A percentile compares a stretch with the other conserved stretches of the same genome.
Evolutionary conservation across 2,329 filamentous ascomycete genomes (phyloP).

Genomic region (Microcera coccophila): DNA sequence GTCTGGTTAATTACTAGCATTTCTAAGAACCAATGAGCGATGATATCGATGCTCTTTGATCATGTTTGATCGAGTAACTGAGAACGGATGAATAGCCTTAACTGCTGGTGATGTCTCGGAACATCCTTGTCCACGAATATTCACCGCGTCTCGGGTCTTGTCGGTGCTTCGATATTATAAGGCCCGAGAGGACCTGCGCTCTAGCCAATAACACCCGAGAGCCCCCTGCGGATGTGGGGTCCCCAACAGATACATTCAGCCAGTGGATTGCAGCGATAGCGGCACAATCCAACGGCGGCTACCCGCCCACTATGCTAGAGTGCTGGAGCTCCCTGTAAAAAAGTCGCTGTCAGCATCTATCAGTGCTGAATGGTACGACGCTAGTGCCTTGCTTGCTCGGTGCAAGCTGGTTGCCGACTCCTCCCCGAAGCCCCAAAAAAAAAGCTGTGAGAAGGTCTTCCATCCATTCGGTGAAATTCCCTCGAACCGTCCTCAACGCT

Average conservation of each 20-base stretch:
- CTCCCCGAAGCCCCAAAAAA: slow-evolving; percentile 25
- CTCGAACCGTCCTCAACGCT: slow-evolving; percentile 25
- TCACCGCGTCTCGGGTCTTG: no score
- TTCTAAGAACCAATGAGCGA: not conserved
- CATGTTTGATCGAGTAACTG: no score
- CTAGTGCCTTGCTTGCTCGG: slow-evolving; percentile 25
- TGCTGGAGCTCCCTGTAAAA: not conserved
- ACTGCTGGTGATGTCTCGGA: no score
- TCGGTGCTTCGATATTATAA: slow-evolving; percentile 1
- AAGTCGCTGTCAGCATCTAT: no score
- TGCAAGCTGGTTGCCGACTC: slow-evolving; percentile 26
- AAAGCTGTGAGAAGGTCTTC: slow-evolving; percentile 26
- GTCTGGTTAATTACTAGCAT: slow-evolving; percentile 1
- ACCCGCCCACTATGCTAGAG: no score
- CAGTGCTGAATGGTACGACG: not conserved
- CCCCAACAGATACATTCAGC: no score
- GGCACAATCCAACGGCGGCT: not conserved
- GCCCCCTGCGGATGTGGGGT: no score
- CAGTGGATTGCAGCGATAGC: not conserved
- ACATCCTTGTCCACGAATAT: no score
- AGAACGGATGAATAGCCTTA: no score
- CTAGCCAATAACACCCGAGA: not conserved
- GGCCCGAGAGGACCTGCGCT: not conserved
- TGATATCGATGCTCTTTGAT: no score
- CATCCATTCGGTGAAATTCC: slow-evolving; percentile 29